phyloP scores from a whole-genome alignment of 2,329 filamentous ascomycete species.

The Fusarium sp. region DNA sequence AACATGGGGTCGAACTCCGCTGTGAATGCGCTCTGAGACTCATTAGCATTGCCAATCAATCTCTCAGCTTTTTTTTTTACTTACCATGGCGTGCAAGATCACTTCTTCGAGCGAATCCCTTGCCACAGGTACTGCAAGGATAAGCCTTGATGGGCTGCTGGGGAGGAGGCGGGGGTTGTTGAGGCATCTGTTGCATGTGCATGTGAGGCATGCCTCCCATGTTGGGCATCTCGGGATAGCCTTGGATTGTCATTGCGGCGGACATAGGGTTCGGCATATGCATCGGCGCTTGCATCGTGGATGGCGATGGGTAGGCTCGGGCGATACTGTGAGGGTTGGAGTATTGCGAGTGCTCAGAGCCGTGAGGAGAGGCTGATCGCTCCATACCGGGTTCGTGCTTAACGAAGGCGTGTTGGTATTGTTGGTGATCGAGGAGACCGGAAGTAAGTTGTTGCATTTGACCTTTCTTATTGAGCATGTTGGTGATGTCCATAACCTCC shows the following conservation, averaged over 20 bases:
- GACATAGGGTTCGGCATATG: constrained; percentile 57
- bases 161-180: constrained; percentile 46
- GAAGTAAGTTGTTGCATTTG: constrained; percentile 49
- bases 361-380: constrained; percentile 66
- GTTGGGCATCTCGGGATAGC: constrained; percentile 55
- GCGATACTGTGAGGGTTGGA: constrained; percentile 59
- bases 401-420: constrained; percentile 46
- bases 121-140: constrained; percentile 87
- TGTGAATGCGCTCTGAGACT: constrained; percentile 90
- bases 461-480: constrained; percentile 62
- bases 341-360: constrained; percentile 68
- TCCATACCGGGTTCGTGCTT: constrained; percentile 57
- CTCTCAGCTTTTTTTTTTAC: constrained; percentile 42
- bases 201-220: constrained; percentile 52
- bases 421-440: constrained; percentile 45
- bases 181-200: constrained; percentile 50
- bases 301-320: constrained; percentile 63
- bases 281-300: constrained; percentile 61
- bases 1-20: constrained; percentile 87
- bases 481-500: constrained; percentile 64
- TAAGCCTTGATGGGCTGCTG: constrained; percentile 72
- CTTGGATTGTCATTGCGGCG: constrained; percentile 55
- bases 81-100: constrained; percentile 94
- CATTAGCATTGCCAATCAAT: constrained; percentile 37
- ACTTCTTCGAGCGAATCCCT: constrained; percentile 91